phyloP scores from a whole-genome alignment of 2,329 filamentous ascomycete genomes.

The Colletotrichum spaethianum region DNA sequence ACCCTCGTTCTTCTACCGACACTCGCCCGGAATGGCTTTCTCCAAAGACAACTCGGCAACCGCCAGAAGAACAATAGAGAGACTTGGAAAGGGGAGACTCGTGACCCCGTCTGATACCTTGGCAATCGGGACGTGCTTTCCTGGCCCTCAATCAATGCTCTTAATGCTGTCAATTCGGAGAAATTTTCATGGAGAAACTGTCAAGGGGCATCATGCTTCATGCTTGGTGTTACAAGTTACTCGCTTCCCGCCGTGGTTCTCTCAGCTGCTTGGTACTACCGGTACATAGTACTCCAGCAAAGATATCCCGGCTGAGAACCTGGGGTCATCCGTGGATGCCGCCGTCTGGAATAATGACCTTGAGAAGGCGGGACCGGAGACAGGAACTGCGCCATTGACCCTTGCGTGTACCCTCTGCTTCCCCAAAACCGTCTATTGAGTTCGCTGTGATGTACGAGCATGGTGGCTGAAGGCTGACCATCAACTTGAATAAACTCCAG shows the following conservation, averaged over 20 bases:
- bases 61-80: not conserved
- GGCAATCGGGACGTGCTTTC: conserved; percentile 15
- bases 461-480: not conserved
- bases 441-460: not conserved
- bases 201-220: not conserved
- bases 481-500: not conserved
- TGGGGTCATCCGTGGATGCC: conserved; percentile 31
- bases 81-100: not conserved
- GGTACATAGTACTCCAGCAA: too few species aligned
- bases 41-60: not conserved
- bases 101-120: conserved; percentile 25
- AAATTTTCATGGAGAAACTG: not conserved
- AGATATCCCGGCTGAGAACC: conserved; percentile 12
- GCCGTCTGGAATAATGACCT: not conserved
- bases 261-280: conserved; percentile 8
- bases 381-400: not conserved
- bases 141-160: not conserved
- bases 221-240: not conserved
- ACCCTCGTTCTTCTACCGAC: not conserved
- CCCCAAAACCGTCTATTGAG: not conserved
- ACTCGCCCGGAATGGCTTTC: conserved; percentile 1
- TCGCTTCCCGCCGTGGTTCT: not conserved
- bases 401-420: not conserved
- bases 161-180: conserved; percentile 14
- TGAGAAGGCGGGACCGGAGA: not conserved